Percentiles rank a stretch among this genome's conserved stretches.
These are phyloP conservation scores for Rubia peregrina DNA, from an alignment of 305 asterid genomes.

Conservation along the genomic window DNA sequence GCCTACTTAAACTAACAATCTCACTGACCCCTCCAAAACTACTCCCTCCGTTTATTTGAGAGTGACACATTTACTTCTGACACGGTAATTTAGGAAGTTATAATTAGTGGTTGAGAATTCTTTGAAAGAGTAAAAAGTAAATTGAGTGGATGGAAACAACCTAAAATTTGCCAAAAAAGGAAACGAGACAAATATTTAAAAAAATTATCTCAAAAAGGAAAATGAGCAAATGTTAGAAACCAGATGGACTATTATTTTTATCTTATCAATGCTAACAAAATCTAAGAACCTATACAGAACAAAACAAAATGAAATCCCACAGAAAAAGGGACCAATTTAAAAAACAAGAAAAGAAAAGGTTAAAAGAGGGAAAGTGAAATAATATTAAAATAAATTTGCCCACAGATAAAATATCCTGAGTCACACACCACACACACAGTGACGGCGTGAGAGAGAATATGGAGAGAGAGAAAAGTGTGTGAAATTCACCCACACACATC, in stretches of 20 bases:
- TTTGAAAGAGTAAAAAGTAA: no score
- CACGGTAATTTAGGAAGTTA: no score
- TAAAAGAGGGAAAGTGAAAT: not conserved
- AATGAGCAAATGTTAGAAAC: no score
- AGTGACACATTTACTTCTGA: no score
- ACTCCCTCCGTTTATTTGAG: no score
- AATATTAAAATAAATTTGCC: conserved; percentile 15
- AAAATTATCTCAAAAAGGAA: no score
- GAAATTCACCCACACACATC: conserved; percentile 15
- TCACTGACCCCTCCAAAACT: conserved; percentile 14
- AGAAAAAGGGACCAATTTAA: not conserved
- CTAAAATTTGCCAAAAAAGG: no score
- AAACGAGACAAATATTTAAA: no score
- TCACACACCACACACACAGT: not conserved
- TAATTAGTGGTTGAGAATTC: no score
- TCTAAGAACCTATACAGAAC: conserved; percentile 4
- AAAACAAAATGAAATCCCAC: conserved; percentile 7
- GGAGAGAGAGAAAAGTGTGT: not conserved
- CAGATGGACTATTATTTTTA: no score
- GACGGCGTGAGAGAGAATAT: not conserved
- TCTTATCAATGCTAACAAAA: conserved; percentile 6
- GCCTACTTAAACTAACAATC: conserved; percentile 37
- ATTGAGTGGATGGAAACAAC: no score
- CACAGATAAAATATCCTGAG: conserved; percentile 3
- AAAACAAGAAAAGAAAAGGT: not conserved